Evolutionary conservation across 257 asterid genomes (phyloP).

Genomic region (Plantago ovata): DNA sequence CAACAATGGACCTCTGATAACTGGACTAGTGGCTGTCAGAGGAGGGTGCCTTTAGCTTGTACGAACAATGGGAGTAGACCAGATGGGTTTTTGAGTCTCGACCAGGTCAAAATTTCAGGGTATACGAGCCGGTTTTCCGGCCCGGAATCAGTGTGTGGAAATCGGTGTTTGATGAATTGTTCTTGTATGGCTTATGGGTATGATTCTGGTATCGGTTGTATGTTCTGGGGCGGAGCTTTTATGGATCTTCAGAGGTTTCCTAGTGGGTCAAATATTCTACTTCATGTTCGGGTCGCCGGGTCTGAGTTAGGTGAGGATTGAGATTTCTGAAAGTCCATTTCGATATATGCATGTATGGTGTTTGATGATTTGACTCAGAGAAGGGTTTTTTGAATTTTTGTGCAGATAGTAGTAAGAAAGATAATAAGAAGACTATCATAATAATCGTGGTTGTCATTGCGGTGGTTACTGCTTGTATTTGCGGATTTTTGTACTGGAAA

Average conservation of each 20-base stretch:
- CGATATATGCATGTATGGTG: neutral
- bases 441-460: constrained; percentile 17
- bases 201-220: constrained; percentile 31
- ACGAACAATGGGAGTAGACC: neutral
- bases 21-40: constrained; percentile 52
- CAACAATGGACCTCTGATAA: constrained; percentile 38
- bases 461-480: constrained; percentile 13
- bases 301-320: constrained; percentile 39
- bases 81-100: constrained; percentile 37
- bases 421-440: constrained; percentile 15
- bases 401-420: constrained; percentile 25
- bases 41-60: constrained; percentile 37
- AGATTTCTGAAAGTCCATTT: neutral
- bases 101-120: constrained; percentile 35
- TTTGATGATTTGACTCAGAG: neutral
- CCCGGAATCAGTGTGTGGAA: constrained; percentile 26
- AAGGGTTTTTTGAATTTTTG: neutral
- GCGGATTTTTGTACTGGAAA: constrained; percentile 27
- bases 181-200: constrained; percentile 47
- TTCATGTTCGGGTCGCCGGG: constrained; percentile 38
- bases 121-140: constrained; percentile 15
- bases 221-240: constrained; percentile 35
- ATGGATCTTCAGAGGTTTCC: constrained; percentile 31
- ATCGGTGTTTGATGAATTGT: constrained; percentile 32
- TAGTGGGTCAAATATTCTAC: constrained; percentile 3